phyloP scores from a whole-genome alignment of 176 grass and related monocot species.

The Eragrostis curvula region DNA sequence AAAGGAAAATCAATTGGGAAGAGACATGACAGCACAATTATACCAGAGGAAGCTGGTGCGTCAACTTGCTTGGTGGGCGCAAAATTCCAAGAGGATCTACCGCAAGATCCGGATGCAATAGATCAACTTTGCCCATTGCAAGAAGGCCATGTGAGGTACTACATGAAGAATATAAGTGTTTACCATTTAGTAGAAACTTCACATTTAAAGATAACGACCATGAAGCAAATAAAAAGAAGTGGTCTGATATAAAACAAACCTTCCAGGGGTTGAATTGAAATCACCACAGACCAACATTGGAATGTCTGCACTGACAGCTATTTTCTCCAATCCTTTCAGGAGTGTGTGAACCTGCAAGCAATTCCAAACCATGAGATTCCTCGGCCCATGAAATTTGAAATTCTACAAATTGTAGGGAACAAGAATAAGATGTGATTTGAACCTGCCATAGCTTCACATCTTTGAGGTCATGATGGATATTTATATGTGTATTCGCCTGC shows the following conservation, averaged over 20 bases:
- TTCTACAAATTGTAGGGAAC: conserved; percentile 9
- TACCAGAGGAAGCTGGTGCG: conserved; percentile 93
- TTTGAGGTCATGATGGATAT: conserved; percentile 80
- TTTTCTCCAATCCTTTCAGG: conserved; percentile 92
- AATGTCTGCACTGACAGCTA: conserved; percentile 92
- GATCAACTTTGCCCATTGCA: conserved; percentile 82
- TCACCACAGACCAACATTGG: conserved; percentile 97
- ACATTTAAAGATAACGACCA: background rate
- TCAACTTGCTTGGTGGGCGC: conserved; percentile 73
- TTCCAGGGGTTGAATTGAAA: conserved; percentile 89
- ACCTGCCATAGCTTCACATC: conserved; percentile 99
- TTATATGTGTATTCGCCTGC: conserved; percentile 91
- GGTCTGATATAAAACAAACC: conserved; percentile 43
- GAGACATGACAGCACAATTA: conserved; percentile 10
- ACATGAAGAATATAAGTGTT: conserved; percentile 30
- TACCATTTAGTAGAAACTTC: conserved; percentile 25
- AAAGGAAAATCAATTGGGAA: conserved; percentile 7
- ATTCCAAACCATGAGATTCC: conserved; percentile 18
- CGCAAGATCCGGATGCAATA: conserved; percentile 76
- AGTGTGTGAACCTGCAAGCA: conserved; percentile 77
- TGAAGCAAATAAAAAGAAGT: conserved; percentile 18
- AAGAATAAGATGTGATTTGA: conserved; percentile 27
- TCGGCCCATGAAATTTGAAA: conserved; percentile 17
- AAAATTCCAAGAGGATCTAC: conserved; percentile 81
- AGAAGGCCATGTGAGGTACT: conserved; percentile 84